A percentile compares a stretch with the other conserved stretches of the same genome.
These are phyloP conservation scores for Aspergillus udagawae DNA, from an alignment of 2,329 filamentous ascomycete species.

Conservation along the genomic window DNA sequence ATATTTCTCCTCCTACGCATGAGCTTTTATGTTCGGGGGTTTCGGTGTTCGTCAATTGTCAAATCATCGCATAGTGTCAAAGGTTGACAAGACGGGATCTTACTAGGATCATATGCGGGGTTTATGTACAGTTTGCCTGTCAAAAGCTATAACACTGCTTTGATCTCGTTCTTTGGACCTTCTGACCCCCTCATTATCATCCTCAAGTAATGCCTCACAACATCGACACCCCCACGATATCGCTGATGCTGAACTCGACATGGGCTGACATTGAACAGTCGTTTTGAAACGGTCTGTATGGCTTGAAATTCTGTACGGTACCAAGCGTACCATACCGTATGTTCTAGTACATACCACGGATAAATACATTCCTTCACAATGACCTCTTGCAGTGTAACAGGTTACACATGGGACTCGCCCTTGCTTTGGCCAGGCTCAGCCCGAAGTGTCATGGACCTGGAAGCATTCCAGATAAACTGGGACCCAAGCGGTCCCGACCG, in stretches of 20 bases:
- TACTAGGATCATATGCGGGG: constrained; percentile 7
- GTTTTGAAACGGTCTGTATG: background rate
- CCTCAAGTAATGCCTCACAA: background rate
- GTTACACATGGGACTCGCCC: constrained; percentile 5
- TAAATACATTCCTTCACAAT: background rate
- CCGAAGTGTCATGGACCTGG: background rate
- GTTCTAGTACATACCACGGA: constrained; percentile 1
- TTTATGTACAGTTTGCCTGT: background rate
- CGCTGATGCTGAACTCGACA: background rate
- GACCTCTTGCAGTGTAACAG: background rate
- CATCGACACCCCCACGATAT: background rate
- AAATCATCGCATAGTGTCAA: background rate
- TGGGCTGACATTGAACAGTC: background rate
- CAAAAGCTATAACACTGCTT: background rate
- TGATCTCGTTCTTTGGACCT: background rate
- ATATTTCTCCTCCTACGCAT: background rate
- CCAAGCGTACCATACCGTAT: constrained; percentile 5
- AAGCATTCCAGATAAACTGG: background rate
- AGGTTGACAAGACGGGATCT: background rate
- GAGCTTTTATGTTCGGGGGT: background rate
- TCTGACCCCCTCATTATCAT: background rate
- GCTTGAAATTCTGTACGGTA: background rate
- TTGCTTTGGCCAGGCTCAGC: constrained; percentile 4
- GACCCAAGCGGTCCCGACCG: background rate
- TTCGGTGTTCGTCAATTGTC: constrained; percentile 3